These are phyloP conservation scores for Fraxinus nigra DNA, from an alignment of 305 asterid genomes.

Conservation along the genomic window DNA sequence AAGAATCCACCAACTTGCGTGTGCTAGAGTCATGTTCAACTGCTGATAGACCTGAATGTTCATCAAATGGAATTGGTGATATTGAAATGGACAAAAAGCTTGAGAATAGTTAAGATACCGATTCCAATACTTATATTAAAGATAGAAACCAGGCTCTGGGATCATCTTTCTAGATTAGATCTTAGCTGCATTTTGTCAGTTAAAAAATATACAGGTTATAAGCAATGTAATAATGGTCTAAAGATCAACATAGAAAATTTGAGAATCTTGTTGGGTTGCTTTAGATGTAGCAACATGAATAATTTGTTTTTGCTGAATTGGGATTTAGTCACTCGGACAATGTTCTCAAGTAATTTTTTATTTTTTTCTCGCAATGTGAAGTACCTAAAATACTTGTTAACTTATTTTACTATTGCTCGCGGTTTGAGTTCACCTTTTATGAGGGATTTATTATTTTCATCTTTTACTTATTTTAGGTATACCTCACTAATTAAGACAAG, in stretches of 20 bases:
- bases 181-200: background rate
- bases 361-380: background rate
- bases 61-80: conserved; percentile 23
- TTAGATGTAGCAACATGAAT: background rate
- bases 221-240: background rate
- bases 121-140: background rate
- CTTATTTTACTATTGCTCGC: background rate
- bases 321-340: background rate
- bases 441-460: background rate
- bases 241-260: background rate
- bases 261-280: background rate
- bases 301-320: background rate
- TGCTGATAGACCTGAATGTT: background rate
- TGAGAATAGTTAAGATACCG: background rate
- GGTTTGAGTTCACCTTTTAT: background rate
- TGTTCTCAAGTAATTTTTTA: background rate
- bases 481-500: background rate
- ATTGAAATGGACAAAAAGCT: conserved; percentile 12
- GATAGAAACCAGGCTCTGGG: background rate
- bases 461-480: background rate
- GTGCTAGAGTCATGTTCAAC: background rate
- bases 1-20: background rate
- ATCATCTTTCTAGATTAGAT: background rate
- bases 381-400: background rate
- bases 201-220: background rate